Evolutionary conservation across 495 filamentous ascomycete species (phyloP).

Genomic region (Oleoguttula mirabilis): DNA sequence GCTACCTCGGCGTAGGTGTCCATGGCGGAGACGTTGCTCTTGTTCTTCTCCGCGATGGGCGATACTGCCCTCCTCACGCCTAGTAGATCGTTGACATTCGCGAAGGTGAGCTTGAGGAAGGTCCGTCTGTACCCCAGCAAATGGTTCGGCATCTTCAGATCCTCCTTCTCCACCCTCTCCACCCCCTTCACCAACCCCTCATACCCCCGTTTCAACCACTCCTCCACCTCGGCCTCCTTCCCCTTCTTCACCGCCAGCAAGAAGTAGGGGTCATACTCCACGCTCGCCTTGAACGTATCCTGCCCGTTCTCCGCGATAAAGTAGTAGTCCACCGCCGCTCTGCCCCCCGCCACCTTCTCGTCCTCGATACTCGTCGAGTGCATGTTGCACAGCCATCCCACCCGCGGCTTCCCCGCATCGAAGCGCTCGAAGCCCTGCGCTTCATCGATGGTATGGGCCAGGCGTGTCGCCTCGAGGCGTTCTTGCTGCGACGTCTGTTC

Average conservation of each 20-base stretch:
- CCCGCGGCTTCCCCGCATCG: constrained; percentile 71
- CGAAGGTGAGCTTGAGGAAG: constrained; percentile 74
- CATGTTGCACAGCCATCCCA: constrained; percentile 93
- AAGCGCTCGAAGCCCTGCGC: constrained; percentile 85
- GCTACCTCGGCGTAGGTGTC: constrained; percentile 82
- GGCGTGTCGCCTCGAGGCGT: constrained; percentile 68
- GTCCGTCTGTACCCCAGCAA: constrained; percentile 79
- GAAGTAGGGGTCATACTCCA: constrained; percentile 96
- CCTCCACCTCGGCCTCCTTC: constrained; percentile 84
- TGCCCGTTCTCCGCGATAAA: constrained; percentile 84
- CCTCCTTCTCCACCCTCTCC: constrained; percentile 75
- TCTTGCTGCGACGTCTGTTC: constrained; percentile 81
- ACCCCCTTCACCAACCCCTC: constrained; percentile 75
- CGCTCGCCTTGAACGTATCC: constrained; percentile 85
- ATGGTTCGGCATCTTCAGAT: constrained; percentile 84
- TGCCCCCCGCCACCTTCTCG: constrained; percentile 63
- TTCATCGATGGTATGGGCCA: constrained; percentile 88
- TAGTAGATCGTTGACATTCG: constrained; percentile 75
- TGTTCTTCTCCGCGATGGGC: constrained; percentile 93
- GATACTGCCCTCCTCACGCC: constrained; percentile 68
- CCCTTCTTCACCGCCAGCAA: constrained; percentile 80
- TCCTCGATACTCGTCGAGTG: constrained; percentile 81
- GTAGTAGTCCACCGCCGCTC: constrained; percentile 90
- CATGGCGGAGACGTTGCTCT: constrained; percentile 86
- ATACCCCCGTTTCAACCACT: constrained; percentile 78